Evolutionary conservation across 2,329 filamentous ascomycete genomes (phyloP), one percentile per base, ranked within the genome.

Genomic region (Elsinoe fawcettii): DNA sequence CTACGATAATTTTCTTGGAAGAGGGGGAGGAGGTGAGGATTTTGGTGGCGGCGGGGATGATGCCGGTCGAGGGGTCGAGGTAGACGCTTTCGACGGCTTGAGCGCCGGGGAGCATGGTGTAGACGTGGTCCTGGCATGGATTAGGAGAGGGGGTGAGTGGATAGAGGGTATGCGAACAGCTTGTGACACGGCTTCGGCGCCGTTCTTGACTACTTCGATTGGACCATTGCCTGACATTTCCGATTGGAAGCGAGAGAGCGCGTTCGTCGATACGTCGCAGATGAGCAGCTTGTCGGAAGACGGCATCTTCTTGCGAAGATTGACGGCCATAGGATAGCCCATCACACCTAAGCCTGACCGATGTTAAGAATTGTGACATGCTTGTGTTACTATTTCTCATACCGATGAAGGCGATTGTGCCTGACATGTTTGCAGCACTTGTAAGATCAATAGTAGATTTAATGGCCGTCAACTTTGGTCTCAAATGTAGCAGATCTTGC

Each of bases 311-410:
- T 68, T 66, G 2, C 71, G 68, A 0, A 74, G 64, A 57, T 74
- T 74, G 12, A 70, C 62, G 23, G 71, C 71, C 72, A 74, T 74
- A 27, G 71, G 70, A 46, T 70, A 74, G 51, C 71, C 72, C 72
- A 74, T 74, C 32, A 73, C 70, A 5, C 71, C 72, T 1, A 74
- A 64, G 55, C 71, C 71, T 56, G 25, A 2, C 7, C 20, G n/a
- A 4, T 2, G 25, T 49, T 18, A 49, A 22, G 14, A 12, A 14
- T 5, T 37, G 34, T 37, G 4, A 37, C 14, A n/a, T 37, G 5
- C 14, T n/a, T 37, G 14, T 4, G 14, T 3, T 11, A 9, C 11
- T 11, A 32, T 2, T 6, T 3, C 4, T 2, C 49, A 9, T 53
- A 53, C 49, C 49, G 11, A 53, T 53, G 32, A 53, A 53, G 16